phyloP scores from a whole-genome alignment of 2,329 filamentous ascomycete genomes.

The Fusarium beomiforme region DNA sequence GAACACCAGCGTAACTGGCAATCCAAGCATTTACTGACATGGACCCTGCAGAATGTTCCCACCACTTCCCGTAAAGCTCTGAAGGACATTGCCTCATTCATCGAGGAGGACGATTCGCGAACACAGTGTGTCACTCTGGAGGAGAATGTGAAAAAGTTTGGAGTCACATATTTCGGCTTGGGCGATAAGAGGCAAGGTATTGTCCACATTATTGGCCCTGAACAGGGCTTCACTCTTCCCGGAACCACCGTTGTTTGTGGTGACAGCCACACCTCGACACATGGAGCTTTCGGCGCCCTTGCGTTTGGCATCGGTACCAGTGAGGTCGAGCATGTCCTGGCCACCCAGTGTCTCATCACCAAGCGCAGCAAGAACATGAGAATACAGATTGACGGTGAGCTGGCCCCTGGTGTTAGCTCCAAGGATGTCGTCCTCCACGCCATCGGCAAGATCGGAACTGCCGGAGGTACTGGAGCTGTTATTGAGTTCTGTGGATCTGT shows the following conservation, averaged over 20 bases:
- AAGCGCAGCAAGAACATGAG: conserved; percentile 99
- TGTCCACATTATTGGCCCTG: conserved; percentile 96
- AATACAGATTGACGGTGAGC: conserved; percentile 91
- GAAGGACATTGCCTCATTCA: conserved; percentile 93
- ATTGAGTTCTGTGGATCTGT: conserved; percentile 98
- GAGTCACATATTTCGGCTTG: conserved; percentile 95
- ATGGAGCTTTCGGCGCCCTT: conserved; percentile 93
- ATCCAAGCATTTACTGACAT: conserved; percentile 24
- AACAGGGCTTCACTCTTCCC: conserved; percentile 98
- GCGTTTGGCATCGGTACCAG: conserved; percentile 98
- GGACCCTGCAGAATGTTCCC: conserved; percentile 79
- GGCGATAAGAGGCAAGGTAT: conserved; percentile 97
- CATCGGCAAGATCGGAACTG: conserved; percentile 94
- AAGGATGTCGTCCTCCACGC: conserved; percentile 95
- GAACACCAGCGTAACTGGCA: background rate
- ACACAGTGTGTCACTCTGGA: conserved; percentile 95
- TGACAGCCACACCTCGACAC: conserved; percentile 97
- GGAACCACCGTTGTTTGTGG: conserved; percentile 97
- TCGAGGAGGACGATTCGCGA: conserved; percentile 92
- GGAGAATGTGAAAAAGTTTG: conserved; percentile 96
- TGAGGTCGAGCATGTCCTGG: conserved; percentile 97
- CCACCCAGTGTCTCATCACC: conserved; percentile 94
- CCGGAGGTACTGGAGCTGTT: conserved; percentile 91
- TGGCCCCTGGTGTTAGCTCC: conserved; percentile 90
- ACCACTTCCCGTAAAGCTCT: conserved; percentile 90